Base-by-base conservation (phyloP, 2,329 filamentous ascomycete genomes). In the Nothomitra cinnamomea region DNA sequence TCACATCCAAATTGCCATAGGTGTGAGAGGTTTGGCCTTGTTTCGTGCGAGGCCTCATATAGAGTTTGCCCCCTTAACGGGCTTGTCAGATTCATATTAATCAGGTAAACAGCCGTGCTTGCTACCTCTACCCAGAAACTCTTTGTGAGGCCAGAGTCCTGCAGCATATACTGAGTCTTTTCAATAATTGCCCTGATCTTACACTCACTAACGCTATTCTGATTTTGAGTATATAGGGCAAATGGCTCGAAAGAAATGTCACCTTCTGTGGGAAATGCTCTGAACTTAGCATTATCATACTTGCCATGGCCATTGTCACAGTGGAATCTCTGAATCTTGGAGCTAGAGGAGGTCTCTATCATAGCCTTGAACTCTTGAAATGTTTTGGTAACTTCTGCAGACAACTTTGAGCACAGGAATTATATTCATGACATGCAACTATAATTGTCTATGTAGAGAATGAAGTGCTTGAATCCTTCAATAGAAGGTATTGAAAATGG, bases 1-100 rank as follows among this genome's bases (percentile, higher is more conserved):
- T 35, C n/a, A 17, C 25, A 41, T 6, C 50, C 50, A 41, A 52
- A 52, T 43, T 15, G 40, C 25, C 50, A 12, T 52, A 52, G 13
- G 35, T 52, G 50, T 15, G 21, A 49, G 25, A 15, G 15, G 24
- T 52, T 17, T 12, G 24, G 50, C 35, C 17, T 52, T 3, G 13
- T 13, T n/a, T 22, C 50, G 13, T 36, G 19, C 35, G 38, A 41
- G 10, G 35, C 35, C 25, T 52, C 25, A 41, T 51, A 52, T 17
- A 22, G 50, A 17, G 50, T 52, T 12, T 25, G 40, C 12, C 25
- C 50, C n/a, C 17, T 17, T 41, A 52, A 22, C 13, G 50, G n/a
- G 15, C 13, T 5, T 15, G 24, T 35, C 5, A 22, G 50, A 35
- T 8, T 36, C 10, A 40, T n/a, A 41, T 52, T 52, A 19, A 21